Evolutionary conservation across 331 rosid genomes (phyloP).

Genomic region (Acacia pycnantha): DNA sequence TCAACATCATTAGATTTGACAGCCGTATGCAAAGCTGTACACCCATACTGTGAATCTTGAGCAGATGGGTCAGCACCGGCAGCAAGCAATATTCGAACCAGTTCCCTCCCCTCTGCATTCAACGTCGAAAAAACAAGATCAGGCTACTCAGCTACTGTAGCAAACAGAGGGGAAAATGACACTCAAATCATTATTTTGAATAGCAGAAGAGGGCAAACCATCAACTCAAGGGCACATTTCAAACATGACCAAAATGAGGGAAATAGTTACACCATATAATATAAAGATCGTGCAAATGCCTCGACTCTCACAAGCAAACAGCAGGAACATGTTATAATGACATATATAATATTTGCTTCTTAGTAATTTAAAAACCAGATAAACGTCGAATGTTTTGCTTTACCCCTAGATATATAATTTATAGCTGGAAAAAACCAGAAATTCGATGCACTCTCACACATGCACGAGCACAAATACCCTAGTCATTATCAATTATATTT

Average conservation of each 20-base stretch:
- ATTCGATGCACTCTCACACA: background rate
- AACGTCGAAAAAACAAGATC: conserved; percentile 15
- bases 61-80: conserved; percentile 75
- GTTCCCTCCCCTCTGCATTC: conserved; percentile 65
- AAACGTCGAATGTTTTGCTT: background rate
- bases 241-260: background rate
- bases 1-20: conserved; percentile 66
- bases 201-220: background rate
- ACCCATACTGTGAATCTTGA: conserved; percentile 65
- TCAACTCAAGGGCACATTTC: background rate
- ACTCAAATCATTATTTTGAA: background rate
- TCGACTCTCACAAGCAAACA: background rate
- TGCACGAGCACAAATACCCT: background rate
- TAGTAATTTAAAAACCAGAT: background rate
- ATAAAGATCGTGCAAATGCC: background rate
- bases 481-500: background rate
- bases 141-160: conserved; percentile 11
- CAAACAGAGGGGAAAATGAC: background rate
- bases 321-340: background rate
- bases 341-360: background rate
- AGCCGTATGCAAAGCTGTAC: conserved; percentile 76
- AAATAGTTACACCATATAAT: background rate
- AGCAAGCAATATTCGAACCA: conserved; percentile 68
- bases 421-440: background rate
- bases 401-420: background rate